phyloP scores from a whole-genome alignment of 106 monocot species.

The Triglochin maritima region DNA sequence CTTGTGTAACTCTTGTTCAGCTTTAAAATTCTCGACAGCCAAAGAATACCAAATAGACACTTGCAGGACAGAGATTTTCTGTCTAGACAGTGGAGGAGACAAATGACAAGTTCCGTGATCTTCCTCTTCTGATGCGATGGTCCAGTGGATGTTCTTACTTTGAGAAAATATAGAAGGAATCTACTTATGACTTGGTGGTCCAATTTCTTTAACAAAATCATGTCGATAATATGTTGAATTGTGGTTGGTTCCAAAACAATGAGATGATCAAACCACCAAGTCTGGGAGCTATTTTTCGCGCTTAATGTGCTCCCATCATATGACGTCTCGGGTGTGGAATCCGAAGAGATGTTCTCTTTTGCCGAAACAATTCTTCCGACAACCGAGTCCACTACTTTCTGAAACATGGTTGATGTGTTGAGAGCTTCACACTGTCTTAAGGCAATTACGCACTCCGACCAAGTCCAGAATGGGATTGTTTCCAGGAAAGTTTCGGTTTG shows the following conservation, averaged over 20 bases:
- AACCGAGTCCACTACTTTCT: conserved; percentile 47
- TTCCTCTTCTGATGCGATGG: conserved; percentile 38
- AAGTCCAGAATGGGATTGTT: conserved; percentile 44
- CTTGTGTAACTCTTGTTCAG: conserved; percentile 21
- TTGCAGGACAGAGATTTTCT: conserved; percentile 51
- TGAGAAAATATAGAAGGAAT: conserved; percentile 74
- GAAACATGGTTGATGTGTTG: conserved; percentile 23
- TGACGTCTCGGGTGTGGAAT: conserved; percentile 73
- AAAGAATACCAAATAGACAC: conserved; percentile 57
- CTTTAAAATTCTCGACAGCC: conserved; percentile 27
- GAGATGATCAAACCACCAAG: conserved; percentile 91
- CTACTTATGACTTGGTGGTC: conserved; percentile 44
- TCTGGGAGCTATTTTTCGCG: conserved; percentile 19
- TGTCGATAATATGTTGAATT: conserved; percentile 21
- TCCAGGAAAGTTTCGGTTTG: conserved; percentile 33
- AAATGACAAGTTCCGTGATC: conserved; percentile 32
- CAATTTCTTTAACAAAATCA: conserved; percentile 35
- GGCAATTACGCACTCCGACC: conserved; percentile 42
- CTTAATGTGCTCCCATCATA: conserved; percentile 49
- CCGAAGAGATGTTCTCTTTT: conserved; percentile 37
- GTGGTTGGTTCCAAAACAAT: conserved; percentile 14
- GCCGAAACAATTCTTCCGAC: conserved; percentile 33
- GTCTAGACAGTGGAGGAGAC: conserved; percentile 43
- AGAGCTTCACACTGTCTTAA: conserved; percentile 57
- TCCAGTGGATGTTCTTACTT: conserved; percentile 16